Conservation (phyloP, 2,329 filamentous ascomycete genomes). For the Penicillium sp. region DNA sequence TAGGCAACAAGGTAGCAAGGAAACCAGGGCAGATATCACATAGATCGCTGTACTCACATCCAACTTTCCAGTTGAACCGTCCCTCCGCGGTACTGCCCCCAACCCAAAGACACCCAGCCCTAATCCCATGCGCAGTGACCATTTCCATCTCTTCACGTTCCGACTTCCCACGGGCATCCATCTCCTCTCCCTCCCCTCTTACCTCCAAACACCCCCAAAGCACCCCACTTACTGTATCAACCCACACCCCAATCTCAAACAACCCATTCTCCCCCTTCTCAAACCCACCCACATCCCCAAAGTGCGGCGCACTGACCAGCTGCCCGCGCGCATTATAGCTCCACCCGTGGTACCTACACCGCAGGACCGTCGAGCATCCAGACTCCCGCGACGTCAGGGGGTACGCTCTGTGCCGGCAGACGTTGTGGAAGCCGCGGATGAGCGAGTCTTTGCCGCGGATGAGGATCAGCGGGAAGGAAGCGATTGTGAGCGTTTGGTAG, state of each 20-base stretch:
- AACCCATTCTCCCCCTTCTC: conserved; percentile 62
- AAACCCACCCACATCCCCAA: conserved; percentile 61
- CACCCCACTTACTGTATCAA: conserved; percentile 19
- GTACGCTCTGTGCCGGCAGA: conserved; percentile 66
- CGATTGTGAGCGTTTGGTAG: conserved; percentile 61
- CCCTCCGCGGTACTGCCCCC: conserved; percentile 34
- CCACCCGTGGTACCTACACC: conserved; percentile 68
- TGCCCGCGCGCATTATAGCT: conserved; percentile 63
- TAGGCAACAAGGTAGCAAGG: no score
- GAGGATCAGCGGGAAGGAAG: conserved; percentile 63
- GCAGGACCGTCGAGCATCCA: conserved; percentile 58
- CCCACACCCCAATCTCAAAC: conserved; percentile 42
- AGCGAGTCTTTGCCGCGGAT: conserved; percentile 55
- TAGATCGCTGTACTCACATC: conserved; percentile 26
- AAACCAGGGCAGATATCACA: no score
- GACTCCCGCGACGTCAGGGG: conserved; percentile 59
- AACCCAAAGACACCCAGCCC: conserved; percentile 29
- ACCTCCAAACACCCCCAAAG: neutral
- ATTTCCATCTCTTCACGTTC: no score
- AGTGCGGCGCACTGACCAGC: conserved; percentile 65
- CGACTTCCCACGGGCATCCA: conserved; percentile 22
- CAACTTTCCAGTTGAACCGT: conserved; percentile 41
- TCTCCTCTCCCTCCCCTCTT: neutral
- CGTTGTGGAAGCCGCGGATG: conserved; percentile 66
- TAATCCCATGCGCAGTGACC: neutral